Conservation (phyloP, 2,329 filamentous ascomycete genomes). For the Xylaria sp. region DNA sequence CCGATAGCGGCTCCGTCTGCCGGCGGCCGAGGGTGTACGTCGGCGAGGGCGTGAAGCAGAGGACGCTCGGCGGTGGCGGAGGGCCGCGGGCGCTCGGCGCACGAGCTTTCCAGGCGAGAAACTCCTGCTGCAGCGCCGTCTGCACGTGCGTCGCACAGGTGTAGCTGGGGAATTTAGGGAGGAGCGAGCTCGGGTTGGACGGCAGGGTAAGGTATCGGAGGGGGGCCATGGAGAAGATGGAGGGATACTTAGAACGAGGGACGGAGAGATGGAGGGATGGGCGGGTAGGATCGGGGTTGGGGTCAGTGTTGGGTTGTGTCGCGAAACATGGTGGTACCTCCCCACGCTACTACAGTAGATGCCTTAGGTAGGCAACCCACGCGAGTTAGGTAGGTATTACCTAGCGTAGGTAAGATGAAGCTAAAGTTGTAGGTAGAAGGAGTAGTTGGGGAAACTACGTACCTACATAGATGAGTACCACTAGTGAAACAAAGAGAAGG, state of each 20-base stretch:
- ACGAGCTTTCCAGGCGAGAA: slow-evolving; percentile 68
- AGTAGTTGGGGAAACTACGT: neutral
- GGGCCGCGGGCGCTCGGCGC: slow-evolving; percentile 39
- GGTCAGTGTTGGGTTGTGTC: slow-evolving; percentile 10
- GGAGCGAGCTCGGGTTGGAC: slow-evolving; percentile 38
- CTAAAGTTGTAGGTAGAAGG: neutral
- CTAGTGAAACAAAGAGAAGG: too few relatives aligned
- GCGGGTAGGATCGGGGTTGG: slow-evolving; percentile 12
- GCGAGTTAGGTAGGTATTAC: neutral
- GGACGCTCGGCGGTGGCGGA: slow-evolving; percentile 73
- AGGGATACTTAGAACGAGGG: slow-evolving; percentile 5
- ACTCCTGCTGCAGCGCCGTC: slow-evolving; percentile 55
- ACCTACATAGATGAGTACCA: too few relatives aligned
- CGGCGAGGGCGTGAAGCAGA: slow-evolving; percentile 84
- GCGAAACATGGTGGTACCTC: slow-evolving; percentile 1
- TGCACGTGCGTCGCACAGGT: slow-evolving; percentile 54
- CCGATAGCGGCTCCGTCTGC: slow-evolving; percentile 65
- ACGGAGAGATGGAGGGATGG: neutral
- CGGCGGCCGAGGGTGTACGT: slow-evolving; percentile 92
- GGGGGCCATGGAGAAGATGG: slow-evolving; percentile 30
- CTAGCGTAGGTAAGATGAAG: neutral
- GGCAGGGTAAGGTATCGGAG: slow-evolving; percentile 39
- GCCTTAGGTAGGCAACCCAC: neutral
- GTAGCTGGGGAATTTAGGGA: slow-evolving; percentile 51
- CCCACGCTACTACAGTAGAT: neutral